phyloP scores from a whole-genome alignment of 441 rosid genomes.

The Populus hybrid region DNA sequence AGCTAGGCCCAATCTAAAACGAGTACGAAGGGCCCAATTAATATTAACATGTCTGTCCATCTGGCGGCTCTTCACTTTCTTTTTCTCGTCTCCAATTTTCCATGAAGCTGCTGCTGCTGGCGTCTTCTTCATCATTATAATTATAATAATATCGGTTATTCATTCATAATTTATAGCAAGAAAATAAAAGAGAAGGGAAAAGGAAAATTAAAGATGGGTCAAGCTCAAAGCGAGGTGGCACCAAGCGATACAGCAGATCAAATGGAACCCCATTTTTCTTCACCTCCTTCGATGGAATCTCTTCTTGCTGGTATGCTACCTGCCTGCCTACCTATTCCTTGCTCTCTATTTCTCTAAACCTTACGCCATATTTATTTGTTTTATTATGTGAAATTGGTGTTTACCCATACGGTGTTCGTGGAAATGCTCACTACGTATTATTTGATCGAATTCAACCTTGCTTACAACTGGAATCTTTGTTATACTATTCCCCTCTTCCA shows the following conservation, averaged over 20 bases:
- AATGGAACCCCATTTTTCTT: slow-evolving; percentile 19
- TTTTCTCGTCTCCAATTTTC: background rate
- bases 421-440: background rate
- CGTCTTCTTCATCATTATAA: background rate
- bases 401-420: background rate
- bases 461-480: background rate
- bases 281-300: slow-evolving; percentile 51
- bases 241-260: slow-evolving; percentile 15
- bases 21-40: no score
- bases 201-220: slow-evolving; percentile 47
- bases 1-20: no score
- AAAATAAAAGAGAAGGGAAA: no score
- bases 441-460: background rate
- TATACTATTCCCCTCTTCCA: background rate
- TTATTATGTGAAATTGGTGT: background rate
- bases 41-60: background rate
- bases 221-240: slow-evolving; percentile 48
- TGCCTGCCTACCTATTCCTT: background rate
- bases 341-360: background rate
- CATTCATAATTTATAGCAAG: no score
- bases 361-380: background rate
- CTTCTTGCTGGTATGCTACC: slow-evolving; percentile 56
- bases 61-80: background rate
- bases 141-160: no score
- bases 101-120: background rate